phyloP scores from a whole-genome alignment of 345 rosid genomes.

The Populus tremula region DNA sequence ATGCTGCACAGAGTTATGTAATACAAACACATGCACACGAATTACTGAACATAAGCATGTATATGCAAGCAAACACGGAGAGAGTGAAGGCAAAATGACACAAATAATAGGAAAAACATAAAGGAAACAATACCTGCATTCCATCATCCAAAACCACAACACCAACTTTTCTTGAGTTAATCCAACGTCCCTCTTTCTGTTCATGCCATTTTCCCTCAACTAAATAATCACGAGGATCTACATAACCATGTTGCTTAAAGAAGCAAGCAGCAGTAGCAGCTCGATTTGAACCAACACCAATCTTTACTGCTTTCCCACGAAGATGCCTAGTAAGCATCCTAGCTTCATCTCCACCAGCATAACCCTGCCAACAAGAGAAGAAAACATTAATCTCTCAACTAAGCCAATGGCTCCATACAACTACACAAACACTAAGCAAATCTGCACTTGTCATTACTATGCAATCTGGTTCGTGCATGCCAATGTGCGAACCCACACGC shows the following conservation, averaged over 20 bases:
- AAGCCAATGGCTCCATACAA: neutral
- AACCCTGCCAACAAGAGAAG: constrained; percentile 47
- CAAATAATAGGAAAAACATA: neutral
- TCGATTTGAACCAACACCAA: constrained; percentile 74
- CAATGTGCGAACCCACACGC: too few species aligned
- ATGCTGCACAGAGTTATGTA: too few species aligned
- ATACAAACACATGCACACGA: too few species aligned
- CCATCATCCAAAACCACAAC: constrained; percentile 72
- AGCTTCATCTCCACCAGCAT: constrained; percentile 89
- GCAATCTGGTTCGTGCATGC: too few species aligned
- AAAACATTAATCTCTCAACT: neutral
- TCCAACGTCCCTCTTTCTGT: constrained; percentile 13
- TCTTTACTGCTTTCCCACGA: constrained; percentile 34
- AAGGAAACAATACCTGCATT: constrained; percentile 61
- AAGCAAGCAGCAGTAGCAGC: constrained; percentile 55
- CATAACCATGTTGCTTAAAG: constrained; percentile 49
- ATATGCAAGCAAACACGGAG: neutral
- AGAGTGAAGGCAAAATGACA: neutral
- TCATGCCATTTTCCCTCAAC: constrained; percentile 15
- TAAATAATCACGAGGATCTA: constrained; percentile 26
- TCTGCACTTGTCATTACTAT: too few species aligned
- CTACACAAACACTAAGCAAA: too few species aligned
- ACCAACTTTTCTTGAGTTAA: constrained; percentile 40
- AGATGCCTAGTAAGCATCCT: constrained; percentile 77
- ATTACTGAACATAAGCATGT: too few species aligned